Base-by-base conservation (phyloP, 2,329 filamentous ascomycete species). In the Rhynchosporium graminicola region DNA sequence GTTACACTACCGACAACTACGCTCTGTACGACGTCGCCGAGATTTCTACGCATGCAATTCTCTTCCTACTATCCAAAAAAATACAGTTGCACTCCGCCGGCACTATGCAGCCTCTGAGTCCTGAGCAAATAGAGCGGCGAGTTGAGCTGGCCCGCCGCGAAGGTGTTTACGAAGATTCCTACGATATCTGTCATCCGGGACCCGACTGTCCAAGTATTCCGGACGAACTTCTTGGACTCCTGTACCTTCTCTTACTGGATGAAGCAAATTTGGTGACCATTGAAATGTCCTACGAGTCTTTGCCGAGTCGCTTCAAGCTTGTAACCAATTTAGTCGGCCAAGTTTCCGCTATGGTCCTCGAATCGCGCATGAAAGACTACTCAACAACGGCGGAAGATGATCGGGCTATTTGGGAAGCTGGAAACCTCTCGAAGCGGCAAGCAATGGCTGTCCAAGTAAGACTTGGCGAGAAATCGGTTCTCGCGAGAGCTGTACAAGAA, bases 1-100 rank as follows among this genome's bases (percentile, higher is more conserved):
- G 88, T 15, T 90, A 89, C 70, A 80, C 87, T 52, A 88, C 87
- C 0, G 78, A 83, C 40, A 85, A 86, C 66, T 89, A 90, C 70
- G 77, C 83, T 6, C 75, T 79, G 56, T 87, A 86, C 73, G 87
- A 90, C 69, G 87, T 90, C 2, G 83, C 84, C 3, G 88, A 91
- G 71, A 74, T 90, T 7, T 77, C 83, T 3, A 76, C 83, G 55
- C 76, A 80, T 1, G 70, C 81, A 13, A 77, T 90, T 42, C 71
- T 77, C 43, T 61, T 63, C 8, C 29, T 61, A 7, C 67, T 73
- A 15, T 52, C 61, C 9, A 52, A 45, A 3, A 15, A 46, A 7
- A 45, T 57, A 4, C 20, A n/a, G 13, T 38, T 59, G 13, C 15
- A 8, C 12, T 1, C 57, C 4, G 38, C 36, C 12, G 3, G 50